Base-by-base conservation (phyloP, 169 alveolate genomes). In the Plasmodium cynomolgi region DNA sequence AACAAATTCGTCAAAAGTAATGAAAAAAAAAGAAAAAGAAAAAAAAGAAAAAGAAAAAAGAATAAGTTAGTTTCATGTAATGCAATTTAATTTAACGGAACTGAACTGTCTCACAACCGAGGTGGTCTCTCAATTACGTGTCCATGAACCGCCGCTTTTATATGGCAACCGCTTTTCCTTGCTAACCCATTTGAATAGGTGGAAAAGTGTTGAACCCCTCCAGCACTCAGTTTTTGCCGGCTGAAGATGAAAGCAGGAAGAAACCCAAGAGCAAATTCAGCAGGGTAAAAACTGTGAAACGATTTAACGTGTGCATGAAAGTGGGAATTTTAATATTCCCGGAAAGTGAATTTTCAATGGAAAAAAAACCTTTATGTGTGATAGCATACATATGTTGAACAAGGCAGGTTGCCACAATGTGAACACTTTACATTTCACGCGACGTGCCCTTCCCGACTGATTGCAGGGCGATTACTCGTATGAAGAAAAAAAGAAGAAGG, bases 1-100 rank as follows among this genome's bases (percentile, higher is more conserved):
- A 81, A 82, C 29, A 80, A 79, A 58, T 93, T 93, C 44, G 96
- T 93, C 39, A 93, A 83, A 86, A 84, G 96, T 93, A 75, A 62
- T 31, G n/a, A 73, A 77, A 34, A 91, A 81, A 74, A 47, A 83
- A 9, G 4, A 83, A 47, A 92, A 37, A n/a, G 17, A 44, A 58
- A 73, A 33, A 84, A 13, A 6, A 39, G 3, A 50, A 31, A 15
- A 20, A 29, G 1, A 56, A 2, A 68, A 54, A 17, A 84, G 29
- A 26, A 44, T 9, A 47, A 3, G 77, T 50, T 13, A 50, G 62
- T 17, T 50, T 17, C 62, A 50, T 50, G 9, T 50, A 50, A 17
- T 50, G 17, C 62, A 50, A 17, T 17, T 50, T 47, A 47, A 84
- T 39, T 13, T 20, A 33, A 8, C 39, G 20, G 26, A 84, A 54